Conservation (phyloP, 2,329 filamentous ascomycete species). For the Nemania sp. region DNA sequence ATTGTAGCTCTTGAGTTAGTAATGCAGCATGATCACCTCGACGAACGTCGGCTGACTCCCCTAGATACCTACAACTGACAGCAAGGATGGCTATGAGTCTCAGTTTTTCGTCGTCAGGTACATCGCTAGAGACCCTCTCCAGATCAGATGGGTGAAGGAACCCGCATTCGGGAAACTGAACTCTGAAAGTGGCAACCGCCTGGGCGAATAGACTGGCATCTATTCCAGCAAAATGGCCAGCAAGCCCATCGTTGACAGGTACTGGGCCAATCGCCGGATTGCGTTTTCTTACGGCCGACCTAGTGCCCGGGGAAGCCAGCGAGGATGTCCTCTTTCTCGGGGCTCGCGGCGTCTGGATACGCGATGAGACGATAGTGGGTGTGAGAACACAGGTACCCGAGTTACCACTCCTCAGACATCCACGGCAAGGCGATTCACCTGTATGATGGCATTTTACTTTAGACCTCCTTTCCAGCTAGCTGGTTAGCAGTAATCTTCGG, state of each 20-base stretch:
- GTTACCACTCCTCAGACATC: conserved; percentile 34
- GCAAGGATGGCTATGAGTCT: conserved; percentile 37
- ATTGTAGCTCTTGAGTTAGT: conserved; percentile 31
- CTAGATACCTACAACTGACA: conserved; percentile 35
- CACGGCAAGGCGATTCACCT: conserved; percentile 33
- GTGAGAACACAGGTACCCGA: conserved; percentile 31
- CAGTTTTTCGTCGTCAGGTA: conserved; percentile 34
- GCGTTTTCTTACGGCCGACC: conserved; percentile 14
- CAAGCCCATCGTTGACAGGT: conserved; percentile 19
- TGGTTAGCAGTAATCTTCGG: conserved; percentile 12
- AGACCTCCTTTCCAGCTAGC: conserved; percentile 26
- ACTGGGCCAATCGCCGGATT: not conserved
- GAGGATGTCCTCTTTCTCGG: conserved; percentile 20
- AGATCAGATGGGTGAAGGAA: conserved; percentile 36
- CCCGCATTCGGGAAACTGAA: conserved; percentile 38
- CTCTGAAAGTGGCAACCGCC: conserved; percentile 31
- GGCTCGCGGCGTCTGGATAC: not conserved
- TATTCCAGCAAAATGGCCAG: conserved; percentile 27
- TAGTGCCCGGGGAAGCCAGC: not conserved
- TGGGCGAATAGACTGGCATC: conserved; percentile 31
- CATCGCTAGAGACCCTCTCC: conserved; percentile 24
- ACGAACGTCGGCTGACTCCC: conserved; percentile 16
- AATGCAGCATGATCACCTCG: conserved; percentile 32
- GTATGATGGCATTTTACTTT: conserved; percentile 39
- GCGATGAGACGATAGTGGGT: conserved; percentile 18